These are phyloP conservation scores for Sordariomycetes sp. DNA, from an alignment of 2,329 filamentous ascomycete genomes.

Conservation along the genomic window DNA sequence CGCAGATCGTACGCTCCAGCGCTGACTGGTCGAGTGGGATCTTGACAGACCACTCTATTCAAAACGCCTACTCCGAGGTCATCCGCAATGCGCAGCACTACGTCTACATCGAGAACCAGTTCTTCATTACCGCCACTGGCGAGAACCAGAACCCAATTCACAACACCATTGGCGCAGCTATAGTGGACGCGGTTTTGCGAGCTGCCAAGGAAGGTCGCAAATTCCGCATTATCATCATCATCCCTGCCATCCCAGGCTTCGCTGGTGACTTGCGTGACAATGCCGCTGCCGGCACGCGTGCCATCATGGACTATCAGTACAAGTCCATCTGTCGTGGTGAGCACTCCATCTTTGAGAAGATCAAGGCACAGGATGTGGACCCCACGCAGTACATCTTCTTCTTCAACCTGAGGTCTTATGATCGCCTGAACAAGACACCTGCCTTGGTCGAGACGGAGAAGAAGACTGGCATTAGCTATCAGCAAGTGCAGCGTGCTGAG, in stretches of 20 bases:
- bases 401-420: conserved; percentile 90
- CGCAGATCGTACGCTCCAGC: conserved; percentile 83
- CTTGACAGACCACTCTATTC: conserved; percentile 72
- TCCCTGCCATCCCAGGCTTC: conserved; percentile 89
- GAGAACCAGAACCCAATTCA: conserved; percentile 78
- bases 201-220: conserved; percentile 77
- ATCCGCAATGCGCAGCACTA: conserved; percentile 85
- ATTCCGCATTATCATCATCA: conserved; percentile 83
- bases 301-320: conserved; percentile 99
- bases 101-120: conserved; percentile 98
- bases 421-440: conserved; percentile 78
- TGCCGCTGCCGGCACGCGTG: conserved; percentile 75
- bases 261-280: conserved; percentile 81
- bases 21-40: conserved; percentile 93
- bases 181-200: conserved; percentile 80
- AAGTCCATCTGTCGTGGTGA: conserved; percentile 90
- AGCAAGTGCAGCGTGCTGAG: conserved; percentile 78
- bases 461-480: conserved; percentile 73
- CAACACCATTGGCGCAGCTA: conserved; percentile 80
- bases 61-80: conserved; percentile 76
- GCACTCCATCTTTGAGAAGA: conserved; percentile 78
- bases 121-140: conserved; percentile 93
- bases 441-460: conserved; percentile 67
- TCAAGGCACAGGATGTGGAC: conserved; percentile 64
- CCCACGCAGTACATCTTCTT: conserved; percentile 77